Base-by-base conservation (phyloP, 192 early-diverging fungal genomes). In the Coemansia sp. region DNA sequence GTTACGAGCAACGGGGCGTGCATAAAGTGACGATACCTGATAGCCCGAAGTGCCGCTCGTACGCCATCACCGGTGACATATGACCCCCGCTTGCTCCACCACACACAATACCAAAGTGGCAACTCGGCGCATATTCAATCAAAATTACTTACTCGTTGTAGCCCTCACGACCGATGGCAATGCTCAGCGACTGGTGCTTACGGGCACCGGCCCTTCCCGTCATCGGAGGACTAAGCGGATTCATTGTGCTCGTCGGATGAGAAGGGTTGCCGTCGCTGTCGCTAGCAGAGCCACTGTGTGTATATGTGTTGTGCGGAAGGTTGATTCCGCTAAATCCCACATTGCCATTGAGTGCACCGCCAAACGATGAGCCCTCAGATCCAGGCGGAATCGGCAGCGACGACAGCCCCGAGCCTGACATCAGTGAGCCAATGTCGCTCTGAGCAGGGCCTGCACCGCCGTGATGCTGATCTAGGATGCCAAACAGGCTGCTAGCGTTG, bases 121-220 rank as follows among this genome's bases (percentile, higher is more conserved):
- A 37, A 58, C n/a, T 14, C 4, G n/a, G 36, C 37, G 44, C 14
- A 24, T 42, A n/a, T 42, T 42, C 40, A 42, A 42, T n/a, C 15
- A 12, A 12, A n/a, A 23, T 5, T 10, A 74, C 77, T 80, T 80
- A 80, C 77, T 80, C 77, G 50, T 68, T 70, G 48, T 25, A 44
- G 36, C 56, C 46, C 25, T 48, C 49, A 48, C 67, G 71, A 47
- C 55, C 58, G 52, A 80, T 58, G 60, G 71, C 68, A 15, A 80
- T 67, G 68, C 68, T 73, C 31, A 80, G 68, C 63, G 77, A 71
- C 72, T 80, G 77, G 21, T 62, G 71, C 59, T 71, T 70, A 24
- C 77, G 64, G 10, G 54, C 64, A 42, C 36, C 53, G 20, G 55
- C 54, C 55, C 68, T 64, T 54, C 52, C 53, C 8, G 61, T 20